Evolutionary conservation across 2,329 filamentous ascomycete species (phyloP), one percentile per base, ranked within the genome.

Genomic region (Zalaria obscura): DNA sequence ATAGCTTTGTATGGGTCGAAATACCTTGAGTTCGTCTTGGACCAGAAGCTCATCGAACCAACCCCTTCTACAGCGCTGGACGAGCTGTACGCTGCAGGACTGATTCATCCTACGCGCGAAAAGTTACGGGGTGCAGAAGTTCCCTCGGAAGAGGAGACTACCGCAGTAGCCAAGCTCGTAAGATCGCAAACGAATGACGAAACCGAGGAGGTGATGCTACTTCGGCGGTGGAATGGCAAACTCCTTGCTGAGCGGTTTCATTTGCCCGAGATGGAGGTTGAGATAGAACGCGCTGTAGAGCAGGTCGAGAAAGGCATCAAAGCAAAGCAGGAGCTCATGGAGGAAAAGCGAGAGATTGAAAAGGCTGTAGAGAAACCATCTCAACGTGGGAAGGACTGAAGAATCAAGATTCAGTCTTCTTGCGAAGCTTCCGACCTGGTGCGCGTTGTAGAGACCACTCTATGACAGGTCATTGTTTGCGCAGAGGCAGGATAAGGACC

Each of bases 1-100:
- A 28, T 47, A 65, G 91, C 91, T 40, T 67, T 93, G 41, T 75
- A 77, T 32, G 91, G 91, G 41, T 88, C 86, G 18, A 83, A 78
- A 53, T 84, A 96, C 58, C 66, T 96, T 29, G 76, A 89, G 50
- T 91, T 85, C 60, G 73, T 98, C 8, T 62, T 89, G 34, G 66
- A 82, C 43, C 79, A 88, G 49, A 76, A 80, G 38, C 72, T 91
- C 27, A 67, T 93, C 33, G 70, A 68, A 2, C 67, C 76, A 1
- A 68, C 70, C 9, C 78, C 86, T 1, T 86, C 81, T 0, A 64
- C 72, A 9, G 66, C 74, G 5, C 70, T 98, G 37, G 83, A 94
- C 57, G 65, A 76, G 39, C 68, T 93, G 39, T 98, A 96, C 58
- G 64, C 72, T 1, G 62, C 63, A 10, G 67, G 66, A 26, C 57